Conservation (phyloP, 345 rosid genomes). For the Pugionium dolabratum region DNA sequence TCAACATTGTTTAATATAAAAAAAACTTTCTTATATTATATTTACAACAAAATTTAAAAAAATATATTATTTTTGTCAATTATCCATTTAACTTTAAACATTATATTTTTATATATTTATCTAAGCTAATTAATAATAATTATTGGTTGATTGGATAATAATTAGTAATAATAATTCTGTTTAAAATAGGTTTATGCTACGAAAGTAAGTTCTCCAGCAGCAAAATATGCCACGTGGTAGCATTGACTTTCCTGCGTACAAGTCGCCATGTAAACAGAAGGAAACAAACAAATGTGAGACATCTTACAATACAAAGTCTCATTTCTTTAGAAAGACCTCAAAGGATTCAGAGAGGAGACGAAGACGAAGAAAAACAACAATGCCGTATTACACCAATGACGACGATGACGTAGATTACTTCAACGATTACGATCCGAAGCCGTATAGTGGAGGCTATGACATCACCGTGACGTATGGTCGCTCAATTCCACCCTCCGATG, state of each 20-base stretch:
- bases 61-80: too few relatives aligned
- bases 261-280: slow-evolving; percentile 30
- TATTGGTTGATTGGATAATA: too few relatives aligned
- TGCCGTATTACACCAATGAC: slow-evolving; percentile 72
- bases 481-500: slow-evolving; percentile 49
- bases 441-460: slow-evolving; percentile 42
- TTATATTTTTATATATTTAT: too few relatives aligned
- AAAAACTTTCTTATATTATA: too few relatives aligned
- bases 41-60: too few relatives aligned
- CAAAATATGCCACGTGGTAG: slow-evolving; percentile 22
- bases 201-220: too few relatives aligned
- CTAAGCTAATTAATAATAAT: too few relatives aligned
- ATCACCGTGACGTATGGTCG: slow-evolving; percentile 63
- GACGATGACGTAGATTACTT: slow-evolving; percentile 62
- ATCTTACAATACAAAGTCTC: not conserved
- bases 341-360: not conserved
- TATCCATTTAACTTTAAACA: too few relatives aligned
- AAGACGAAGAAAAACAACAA: slow-evolving; percentile 33
- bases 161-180: too few relatives aligned
- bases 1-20: too few relatives aligned
- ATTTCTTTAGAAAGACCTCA: too few relatives aligned
- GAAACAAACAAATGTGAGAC: not conserved
- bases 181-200: too few relatives aligned
- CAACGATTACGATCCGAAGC: slow-evolving; percentile 80
- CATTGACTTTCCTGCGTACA: slow-evolving; percentile 27